Percentiles rank a stretch among this genome's conserved stretches.
Evolutionary conservation across 257 asterid species (phyloP).

Genomic region (Solanum bulbocastanum): DNA sequence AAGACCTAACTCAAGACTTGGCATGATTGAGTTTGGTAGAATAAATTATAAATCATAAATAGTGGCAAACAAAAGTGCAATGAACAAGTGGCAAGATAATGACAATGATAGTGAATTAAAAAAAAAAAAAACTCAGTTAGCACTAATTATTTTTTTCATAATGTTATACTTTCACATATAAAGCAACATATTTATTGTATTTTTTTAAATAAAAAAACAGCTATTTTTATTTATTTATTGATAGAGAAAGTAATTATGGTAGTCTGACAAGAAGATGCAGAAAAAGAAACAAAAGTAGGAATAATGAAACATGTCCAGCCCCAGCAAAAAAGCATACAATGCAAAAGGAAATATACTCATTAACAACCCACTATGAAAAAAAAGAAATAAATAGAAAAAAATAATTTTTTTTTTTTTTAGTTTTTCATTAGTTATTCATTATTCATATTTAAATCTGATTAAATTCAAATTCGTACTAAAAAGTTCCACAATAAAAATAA

Average conservation of each 20-base stretch:
- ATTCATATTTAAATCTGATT: fast-evolving
- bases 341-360: background rate
- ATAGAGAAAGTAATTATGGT: background rate
- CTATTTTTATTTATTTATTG: background rate
- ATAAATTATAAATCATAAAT: background rate
- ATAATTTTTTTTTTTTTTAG: fast-evolving
- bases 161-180: background rate
- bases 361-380: slow-evolving; percentile 1
- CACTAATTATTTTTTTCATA: background rate
- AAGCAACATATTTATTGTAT: background rate
- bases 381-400: background rate
- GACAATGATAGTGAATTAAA: background rate
- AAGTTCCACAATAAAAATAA: fast-evolving
- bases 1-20: background rate
- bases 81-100: background rate
- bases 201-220: background rate
- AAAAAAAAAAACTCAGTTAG: background rate
- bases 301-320: slow-evolving; percentile 10
- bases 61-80: background rate
- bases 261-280: background rate
- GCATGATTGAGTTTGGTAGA: background rate
- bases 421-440: fast-evolving
- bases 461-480: fast-evolving
- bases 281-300: slow-evolving; percentile 7
- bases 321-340: background rate